A percentile compares a stretch with the other conserved stretches of the same genome.
Evolutionary conservation across 1,284 basidiomycete genomes (phyloP).

Genomic region (Moesziomyces parantarcticus): DNA sequence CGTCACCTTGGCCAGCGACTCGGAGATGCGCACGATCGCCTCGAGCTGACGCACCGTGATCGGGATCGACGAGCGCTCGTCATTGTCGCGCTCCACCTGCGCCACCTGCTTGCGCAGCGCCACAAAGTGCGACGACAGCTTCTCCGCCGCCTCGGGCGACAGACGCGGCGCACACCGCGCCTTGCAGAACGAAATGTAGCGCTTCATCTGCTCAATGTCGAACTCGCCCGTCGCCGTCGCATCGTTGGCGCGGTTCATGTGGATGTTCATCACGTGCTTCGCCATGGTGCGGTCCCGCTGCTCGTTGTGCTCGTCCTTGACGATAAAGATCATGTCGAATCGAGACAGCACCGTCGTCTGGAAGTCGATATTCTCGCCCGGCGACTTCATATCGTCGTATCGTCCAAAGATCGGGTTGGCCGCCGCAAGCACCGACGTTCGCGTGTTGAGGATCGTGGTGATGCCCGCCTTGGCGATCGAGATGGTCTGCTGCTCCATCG

Average conservation of each 20-base stretch:
- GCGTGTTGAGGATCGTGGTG: constrained; percentile 94
- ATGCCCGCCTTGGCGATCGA: constrained; percentile 99
- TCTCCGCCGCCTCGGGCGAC: constrained; percentile 91
- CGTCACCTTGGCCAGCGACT: constrained; percentile 93
- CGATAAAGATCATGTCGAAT: constrained; percentile 99
- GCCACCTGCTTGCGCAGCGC: constrained; percentile 92
- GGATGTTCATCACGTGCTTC: constrained; percentile 97
- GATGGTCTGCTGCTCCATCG: constrained; percentile 99
- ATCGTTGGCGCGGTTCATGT: constrained; percentile 87
- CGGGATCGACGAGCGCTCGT: constrained; percentile 96
- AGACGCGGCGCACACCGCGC: constrained; percentile 94
- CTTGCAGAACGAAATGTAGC: constrained; percentile 96
- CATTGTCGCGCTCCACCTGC: constrained; percentile 94
- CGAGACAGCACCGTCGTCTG: constrained; percentile 98
- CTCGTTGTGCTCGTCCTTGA: constrained; percentile 98
- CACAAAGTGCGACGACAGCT: constrained; percentile 97
- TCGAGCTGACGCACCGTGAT: constrained; percentile 99
- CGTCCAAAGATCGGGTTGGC: constrained; percentile 99
- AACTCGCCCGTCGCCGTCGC: constrained; percentile 80
- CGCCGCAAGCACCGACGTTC: constrained; percentile 95
- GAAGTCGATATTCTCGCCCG: constrained; percentile 98
- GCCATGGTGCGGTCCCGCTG: constrained; percentile 91
- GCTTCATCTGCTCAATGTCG: constrained; percentile 97
- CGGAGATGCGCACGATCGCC: constrained; percentile 98
- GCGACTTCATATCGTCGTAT: constrained; percentile 96